Percentiles rank a stretch among this genome's conserved stretches.
phyloP scores from a whole-genome alignment of 352 stramenopile genomes.

The Phytophthora quininea region DNA sequence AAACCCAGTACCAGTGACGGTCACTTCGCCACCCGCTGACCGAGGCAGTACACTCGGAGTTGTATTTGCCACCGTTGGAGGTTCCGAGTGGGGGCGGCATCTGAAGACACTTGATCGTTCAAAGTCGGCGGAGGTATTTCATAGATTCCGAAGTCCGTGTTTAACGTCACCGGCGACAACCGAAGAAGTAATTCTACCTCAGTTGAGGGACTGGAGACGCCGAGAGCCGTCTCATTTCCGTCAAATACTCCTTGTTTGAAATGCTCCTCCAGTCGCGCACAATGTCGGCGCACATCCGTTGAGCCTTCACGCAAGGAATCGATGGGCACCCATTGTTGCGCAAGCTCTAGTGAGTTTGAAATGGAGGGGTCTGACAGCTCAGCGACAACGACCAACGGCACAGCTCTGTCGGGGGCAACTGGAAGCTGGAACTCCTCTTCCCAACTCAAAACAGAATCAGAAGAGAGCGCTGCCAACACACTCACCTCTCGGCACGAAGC shows the following conservation, averaged over 20 bases:
- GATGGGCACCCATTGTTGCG: conserved; percentile 42
- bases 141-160: conserved; percentile 47
- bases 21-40: conserved; percentile 56
- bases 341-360: conserved; percentile 49
- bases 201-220: conserved; percentile 8
- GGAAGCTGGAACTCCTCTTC: conserved; percentile 73
- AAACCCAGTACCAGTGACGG: conserved; percentile 51
- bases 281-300: conserved; percentile 23
- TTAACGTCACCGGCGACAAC: conserved; percentile 58
- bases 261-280: conserved; percentile 52
- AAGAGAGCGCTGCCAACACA: conserved; percentile 40
- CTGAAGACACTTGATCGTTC: conserved; percentile 67
- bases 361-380: conserved; percentile 49
- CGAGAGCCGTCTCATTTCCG: background rate
- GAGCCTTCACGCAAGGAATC: conserved; percentile 46
- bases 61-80: conserved; percentile 47
- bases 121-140: conserved; percentile 45
- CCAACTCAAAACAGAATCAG: conserved; percentile 48
- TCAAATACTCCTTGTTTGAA: conserved; percentile 46
- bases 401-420: conserved; percentile 33
- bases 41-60: conserved; percentile 59
- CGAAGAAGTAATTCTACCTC: conserved; percentile 70
- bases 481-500: conserved; percentile 53
- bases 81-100: conserved; percentile 58
- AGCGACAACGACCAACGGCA: conserved; percentile 48